A percentile compares a stretch with the other conserved stretches of the same genome.
Conservation (phyloP, 2,329 filamentous ascomycete genomes). For the Arthrobotrys conoides region DNA sequence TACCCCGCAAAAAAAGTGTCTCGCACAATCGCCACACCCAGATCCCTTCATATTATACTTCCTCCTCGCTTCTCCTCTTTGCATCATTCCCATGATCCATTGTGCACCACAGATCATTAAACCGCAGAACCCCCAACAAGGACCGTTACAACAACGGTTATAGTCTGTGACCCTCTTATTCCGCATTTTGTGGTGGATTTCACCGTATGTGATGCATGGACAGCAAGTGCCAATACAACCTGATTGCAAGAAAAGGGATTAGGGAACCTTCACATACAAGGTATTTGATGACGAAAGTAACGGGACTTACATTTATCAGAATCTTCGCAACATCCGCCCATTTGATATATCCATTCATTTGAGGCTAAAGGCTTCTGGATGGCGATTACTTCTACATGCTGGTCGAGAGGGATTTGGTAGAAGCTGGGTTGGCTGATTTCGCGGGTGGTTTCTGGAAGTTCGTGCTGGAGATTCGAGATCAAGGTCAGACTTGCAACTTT, state of each 20-base stretch:
- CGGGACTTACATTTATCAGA: constrained; percentile 59
- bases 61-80: constrained; percentile 72
- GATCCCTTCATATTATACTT: constrained; percentile 72
- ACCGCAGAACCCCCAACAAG: constrained; percentile 66
- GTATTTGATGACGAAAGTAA: neutral
- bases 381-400: neutral
- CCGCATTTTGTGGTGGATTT: constrained; percentile 37
- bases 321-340: constrained; percentile 60
- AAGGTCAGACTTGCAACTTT: neutral
- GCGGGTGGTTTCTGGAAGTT: neutral
- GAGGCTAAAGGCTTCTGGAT: neutral
- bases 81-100: constrained; percentile 70
- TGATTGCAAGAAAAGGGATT: neutral
- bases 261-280: neutral
- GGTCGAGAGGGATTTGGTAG: constrained; percentile 30
- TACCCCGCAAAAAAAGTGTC: constrained; percentile 70
- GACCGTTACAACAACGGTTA: constrained; percentile 49
- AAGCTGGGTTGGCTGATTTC: constrained; percentile 24
- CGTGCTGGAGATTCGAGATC: neutral
- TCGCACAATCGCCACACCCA: constrained; percentile 70
- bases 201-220: constrained; percentile 53
- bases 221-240: constrained; percentile 45
- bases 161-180: constrained; percentile 2
- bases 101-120: constrained; percentile 64
- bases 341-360: constrained; percentile 54